Evolutionary conservation across 306 rosid species (phyloP).

Genomic region (Biancaea sappan): DNA sequence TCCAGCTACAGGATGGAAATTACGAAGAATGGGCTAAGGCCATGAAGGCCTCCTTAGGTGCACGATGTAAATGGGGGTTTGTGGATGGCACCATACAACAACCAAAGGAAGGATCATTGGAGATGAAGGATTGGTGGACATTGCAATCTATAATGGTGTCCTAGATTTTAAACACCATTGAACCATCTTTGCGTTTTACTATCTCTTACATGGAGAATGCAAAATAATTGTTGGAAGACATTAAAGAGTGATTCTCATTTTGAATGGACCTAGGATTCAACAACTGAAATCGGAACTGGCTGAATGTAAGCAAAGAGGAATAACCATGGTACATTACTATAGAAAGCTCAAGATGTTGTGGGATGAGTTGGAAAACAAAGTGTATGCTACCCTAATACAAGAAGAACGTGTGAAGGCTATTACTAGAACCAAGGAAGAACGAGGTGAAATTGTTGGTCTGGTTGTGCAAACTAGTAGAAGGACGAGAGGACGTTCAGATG

Average conservation of each 20-base stretch:
- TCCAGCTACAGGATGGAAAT: too few species aligned
- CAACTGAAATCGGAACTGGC: neutral
- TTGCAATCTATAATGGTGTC: neutral
- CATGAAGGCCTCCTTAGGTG: neutral
- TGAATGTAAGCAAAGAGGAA: neutral
- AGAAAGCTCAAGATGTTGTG: neutral
- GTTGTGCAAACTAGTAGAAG: neutral
- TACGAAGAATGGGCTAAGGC: too few species aligned
- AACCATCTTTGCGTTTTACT: neutral
- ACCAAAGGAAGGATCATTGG: neutral
- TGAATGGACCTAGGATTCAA: neutral
- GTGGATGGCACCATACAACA: neutral
- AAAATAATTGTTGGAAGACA: neutral
- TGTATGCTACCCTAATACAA: neutral
- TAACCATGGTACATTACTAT: neutral
- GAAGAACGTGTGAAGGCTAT: neutral
- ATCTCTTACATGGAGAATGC: neutral
- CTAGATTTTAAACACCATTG: neutral
- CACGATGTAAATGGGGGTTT: neutral
- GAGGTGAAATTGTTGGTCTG: neutral
- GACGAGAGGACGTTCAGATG: too few species aligned
- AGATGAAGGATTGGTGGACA: neutral
- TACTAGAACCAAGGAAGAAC: neutral
- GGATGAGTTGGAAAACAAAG: constrained; percentile 1
- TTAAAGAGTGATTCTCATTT: neutral